phyloP scores from a whole-genome alignment of 208 protist genomes.

The Crithidia thermophila region DNA sequence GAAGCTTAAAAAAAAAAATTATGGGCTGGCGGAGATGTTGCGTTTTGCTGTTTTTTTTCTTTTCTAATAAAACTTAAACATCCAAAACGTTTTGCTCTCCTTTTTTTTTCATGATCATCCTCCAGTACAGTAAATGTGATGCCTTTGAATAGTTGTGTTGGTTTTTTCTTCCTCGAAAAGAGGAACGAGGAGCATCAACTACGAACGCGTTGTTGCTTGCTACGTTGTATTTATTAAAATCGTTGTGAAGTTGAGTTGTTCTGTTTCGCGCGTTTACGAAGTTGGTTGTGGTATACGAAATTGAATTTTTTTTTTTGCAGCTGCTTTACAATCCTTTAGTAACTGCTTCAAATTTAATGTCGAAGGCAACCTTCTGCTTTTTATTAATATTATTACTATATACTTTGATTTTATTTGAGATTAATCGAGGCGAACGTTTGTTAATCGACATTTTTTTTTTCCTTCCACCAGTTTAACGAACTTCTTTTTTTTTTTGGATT shows the following conservation, averaged over 20 bases:
- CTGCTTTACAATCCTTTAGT: background rate
- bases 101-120: too few species aligned
- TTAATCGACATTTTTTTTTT: constrained; percentile 2
- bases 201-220: too few species aligned
- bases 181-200: too few species aligned
- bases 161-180: constrained; percentile 12
- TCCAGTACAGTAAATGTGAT: too few species aligned
- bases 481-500: too few species aligned
- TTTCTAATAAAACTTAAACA: background rate
- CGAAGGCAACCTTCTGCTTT: background rate
- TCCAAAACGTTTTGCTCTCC: background rate
- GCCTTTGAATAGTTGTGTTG: constrained; percentile 11
- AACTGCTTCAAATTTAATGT: background rate
- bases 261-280: too few species aligned
- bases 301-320: background rate
- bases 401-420: background rate
- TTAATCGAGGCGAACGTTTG: too few species aligned
- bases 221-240: too few species aligned
- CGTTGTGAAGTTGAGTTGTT: too few species aligned
- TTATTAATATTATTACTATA: background rate
- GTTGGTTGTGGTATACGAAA: too few species aligned
- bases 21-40: background rate
- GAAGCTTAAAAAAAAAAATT: background rate
- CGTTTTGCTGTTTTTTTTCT: background rate
- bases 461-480: background rate